Evolutionary conservation across 2,329 filamentous ascomycete species (phyloP), one percentile per base, ranked within the genome.

Genomic region (Beauveria caledonica): DNA sequence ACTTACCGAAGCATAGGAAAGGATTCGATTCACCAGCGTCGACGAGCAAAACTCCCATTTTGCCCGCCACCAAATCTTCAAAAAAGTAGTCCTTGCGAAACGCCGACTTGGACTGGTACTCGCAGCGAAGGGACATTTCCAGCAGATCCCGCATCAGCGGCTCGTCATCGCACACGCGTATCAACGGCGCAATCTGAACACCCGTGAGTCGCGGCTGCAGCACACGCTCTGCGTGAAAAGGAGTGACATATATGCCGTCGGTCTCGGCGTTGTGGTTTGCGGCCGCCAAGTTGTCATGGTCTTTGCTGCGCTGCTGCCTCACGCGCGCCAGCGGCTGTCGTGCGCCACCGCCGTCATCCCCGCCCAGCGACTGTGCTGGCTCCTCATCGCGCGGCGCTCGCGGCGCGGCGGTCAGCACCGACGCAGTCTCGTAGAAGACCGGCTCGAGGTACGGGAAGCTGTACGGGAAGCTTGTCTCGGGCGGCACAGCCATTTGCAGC

Each of bases 391-490:
- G 29, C 29, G 29, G 33, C 6, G 33, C 11, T 5, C 11, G 33
- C 33, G 11, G 33, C 33, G 11, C 29, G 29, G 10, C 29, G 10
- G 29, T 5, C 15, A 36, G 13, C 33, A 23, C n/a, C n/a, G 42
- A 58, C 11, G 53, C 27, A 23, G 23, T 33, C 23, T 66, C 67
- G 25, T 66, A 68, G 15, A 69, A 13, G 23, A 61, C 39, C 8
- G 65, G 63, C 1, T 56, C 10, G 8, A 68, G 52, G 27, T 70
- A 68, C 0, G 74, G 76, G 40, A 78, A 75, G 49, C 73, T 70
- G 46, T 75, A 77, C 45, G 73, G 73, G 21, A 70, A 69, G 1
- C 72, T 66, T 1, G 72, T 68, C 62, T 78, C 74, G 5, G 75
- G 73, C 0, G 65, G 61, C 3, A 76, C 63, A 0, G 71, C 66